Base-by-base conservation (phyloP, 495 filamentous ascomycete species). In the Lindgomyces ingoldianus region DNA sequence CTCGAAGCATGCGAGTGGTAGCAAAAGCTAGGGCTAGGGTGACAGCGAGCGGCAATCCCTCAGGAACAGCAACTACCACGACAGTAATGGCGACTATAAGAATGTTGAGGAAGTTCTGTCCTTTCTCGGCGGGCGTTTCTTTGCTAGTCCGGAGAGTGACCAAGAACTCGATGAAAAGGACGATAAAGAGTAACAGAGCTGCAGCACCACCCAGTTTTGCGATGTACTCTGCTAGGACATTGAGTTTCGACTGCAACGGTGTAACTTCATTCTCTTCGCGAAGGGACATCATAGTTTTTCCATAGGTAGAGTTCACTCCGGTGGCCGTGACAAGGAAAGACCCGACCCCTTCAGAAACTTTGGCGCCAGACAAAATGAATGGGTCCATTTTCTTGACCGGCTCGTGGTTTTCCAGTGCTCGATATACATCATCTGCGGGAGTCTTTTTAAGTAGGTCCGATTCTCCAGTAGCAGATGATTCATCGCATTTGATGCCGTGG, bases 11-110 rank as follows among this genome's bases (percentile, higher is more conserved):
- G 25, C 91, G 82, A 21, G 88, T 96, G 0, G 93, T 98, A 19
- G 93, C 93, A 75, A 96, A 97, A 41, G 93, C 93, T 22, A 98
- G 81, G 46, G 93, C 93, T 49, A 98, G 80, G 0, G 93, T 98
- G 12, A 98, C 93, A 51, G 93, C 93, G 39, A 98, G 81, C 16
- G 93, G 93, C 47, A 98, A 77, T 21, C 93, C 93, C 78, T 98
- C 93, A 2, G 93, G 93, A 12, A 98, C 91, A 27, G 93, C 93
- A 22, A 98, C 93, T 18, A 97, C 93, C 59, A 98, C 89, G 60
- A 98, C 88, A 4, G 93, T 98, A 58, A 98, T 91, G 22, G 93
- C 89, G 26, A 96, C 90, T 64, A 98, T 96, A 70, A 98, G 93
- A 66, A 97, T 96, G 57, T 89, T 83, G 60, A 98, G 81, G 77